Conservation (phyloP, 2,329 filamentous ascomycete species). For the Coniochaeta sp. region DNA sequence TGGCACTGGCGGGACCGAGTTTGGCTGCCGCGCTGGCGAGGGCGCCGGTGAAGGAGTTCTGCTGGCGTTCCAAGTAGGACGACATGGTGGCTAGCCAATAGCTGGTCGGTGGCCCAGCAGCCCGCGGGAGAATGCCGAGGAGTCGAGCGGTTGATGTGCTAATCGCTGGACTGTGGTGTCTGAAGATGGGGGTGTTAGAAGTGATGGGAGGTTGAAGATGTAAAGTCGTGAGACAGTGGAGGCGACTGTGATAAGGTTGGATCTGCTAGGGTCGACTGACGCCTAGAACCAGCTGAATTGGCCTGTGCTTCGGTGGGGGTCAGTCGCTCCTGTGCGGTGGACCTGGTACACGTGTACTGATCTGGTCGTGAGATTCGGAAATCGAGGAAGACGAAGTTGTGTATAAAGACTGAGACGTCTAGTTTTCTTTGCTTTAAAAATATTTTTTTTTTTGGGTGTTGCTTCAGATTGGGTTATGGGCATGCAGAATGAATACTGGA, state of each 20-base stretch:
- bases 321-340: no score
- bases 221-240: neutral
- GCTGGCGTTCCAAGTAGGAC: slow-evolving; percentile 61
- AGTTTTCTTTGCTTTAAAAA: no score
- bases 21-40: slow-evolving; percentile 58
- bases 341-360: no score
- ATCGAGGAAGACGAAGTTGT: neutral
- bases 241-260: neutral
- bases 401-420: neutral
- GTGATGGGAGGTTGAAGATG: neutral
- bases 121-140: neutral
- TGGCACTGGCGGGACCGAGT: slow-evolving; percentile 41
- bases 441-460: no score
- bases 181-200: neutral
- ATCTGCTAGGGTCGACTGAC: neutral
- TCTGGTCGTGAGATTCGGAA: neutral
- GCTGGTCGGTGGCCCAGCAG: neutral
- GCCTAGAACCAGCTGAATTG: neutral
- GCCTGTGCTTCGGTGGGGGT: neutral
- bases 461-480: no score
- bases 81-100: slow-evolving; percentile 28
- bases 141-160: neutral
- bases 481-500: no score
- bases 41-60: slow-evolving; percentile 53
- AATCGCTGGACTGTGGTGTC: neutral